These are phyloP conservation scores for Penicillium sp. DNA, from an alignment of 2,329 filamentous ascomycete genomes.

Conservation along the genomic window DNA sequence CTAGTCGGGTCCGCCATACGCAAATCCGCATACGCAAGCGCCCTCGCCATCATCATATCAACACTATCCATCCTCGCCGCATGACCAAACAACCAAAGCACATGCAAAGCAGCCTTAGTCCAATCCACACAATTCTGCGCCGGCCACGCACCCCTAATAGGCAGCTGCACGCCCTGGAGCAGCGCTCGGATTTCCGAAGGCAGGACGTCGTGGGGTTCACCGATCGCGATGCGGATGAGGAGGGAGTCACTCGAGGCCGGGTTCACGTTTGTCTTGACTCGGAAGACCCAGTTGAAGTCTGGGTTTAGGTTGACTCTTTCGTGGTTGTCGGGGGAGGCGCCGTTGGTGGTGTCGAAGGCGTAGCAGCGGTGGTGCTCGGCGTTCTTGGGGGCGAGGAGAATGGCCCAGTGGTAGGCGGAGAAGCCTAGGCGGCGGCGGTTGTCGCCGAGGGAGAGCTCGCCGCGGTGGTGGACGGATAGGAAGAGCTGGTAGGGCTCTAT, in stretches of 20 bases:
- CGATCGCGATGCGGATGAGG: constrained; percentile 2
- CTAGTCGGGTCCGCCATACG: not conserved
- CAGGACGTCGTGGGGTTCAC: not conserved
- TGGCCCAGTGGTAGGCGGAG: constrained; percentile 8
- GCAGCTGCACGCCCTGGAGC: not conserved
- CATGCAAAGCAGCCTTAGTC: not conserved
- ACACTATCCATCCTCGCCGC: not conserved
- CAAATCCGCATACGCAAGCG: constrained; percentile 6
- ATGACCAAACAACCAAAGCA: not conserved
- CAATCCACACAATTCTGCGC: constrained; percentile 1
- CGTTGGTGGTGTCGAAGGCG: constrained; percentile 9
- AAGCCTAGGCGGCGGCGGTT: constrained; percentile 2
- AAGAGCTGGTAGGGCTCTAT: not conserved
- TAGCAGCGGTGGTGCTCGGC: not conserved
- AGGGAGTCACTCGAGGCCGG: constrained; percentile 1
- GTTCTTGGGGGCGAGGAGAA: not conserved
- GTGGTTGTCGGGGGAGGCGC: not conserved
- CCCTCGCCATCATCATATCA: constrained; percentile 1
- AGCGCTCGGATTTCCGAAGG: not conserved
- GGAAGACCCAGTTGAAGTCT: constrained; percentile 5
- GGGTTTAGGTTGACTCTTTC: not conserved
- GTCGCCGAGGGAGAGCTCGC: constrained; percentile 4
- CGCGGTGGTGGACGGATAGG: constrained; percentile 5
- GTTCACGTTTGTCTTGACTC: not conserved
- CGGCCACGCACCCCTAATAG: not conserved